Evolutionary conservation across 1,284 basidiomycete genomes (phyloP), one percentile per base, ranked within the genome.

Genomic region (Ustilago hordei): DNA sequence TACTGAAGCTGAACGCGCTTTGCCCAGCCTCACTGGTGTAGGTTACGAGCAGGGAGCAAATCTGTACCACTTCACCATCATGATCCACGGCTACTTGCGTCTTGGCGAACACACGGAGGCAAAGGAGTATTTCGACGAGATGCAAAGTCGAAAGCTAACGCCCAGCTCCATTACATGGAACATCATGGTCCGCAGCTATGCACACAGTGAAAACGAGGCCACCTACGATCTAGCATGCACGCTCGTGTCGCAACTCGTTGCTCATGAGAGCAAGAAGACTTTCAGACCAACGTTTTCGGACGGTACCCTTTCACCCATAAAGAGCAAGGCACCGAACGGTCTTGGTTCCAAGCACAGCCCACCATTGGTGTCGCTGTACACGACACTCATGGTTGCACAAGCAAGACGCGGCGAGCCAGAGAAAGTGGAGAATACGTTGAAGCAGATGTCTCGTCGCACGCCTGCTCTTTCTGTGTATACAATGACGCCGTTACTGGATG

Each of bases 21-120:
- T 84, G 48, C 66, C 66, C 1, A 35, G 58, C 9, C 19, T 64
- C 23, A 41, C 56, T 8, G 75, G 69, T 28, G n/a, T 8, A 15
- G 57, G 35, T 12, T 13, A 43, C 8, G 77, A 71, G 11, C 71
- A 79, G 12, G 83, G 81, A 19, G 81, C 88, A 1, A 86, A 88
- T 64, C 81, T 87, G 23, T 92, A 91, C 81, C 88, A 92, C 56
- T 90, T 94, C 75, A 94, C 94, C n/a, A 92, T 94, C 84, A 88
- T 98, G 78, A 92, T 98, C 87, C 89, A 91, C 19, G 93, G 92
- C 1, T 92, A 92, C 83, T 88, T 97, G 53, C 91, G 91, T 19
- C 77, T 83, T 0, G 89, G 90, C 1, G 87, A 92, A 50, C 88
- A 88, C 58, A 79, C 84, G 3, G 88, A 88, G 55, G 95, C 95